Evolutionary conservation across 345 rosid genomes (phyloP), one percentile per base, ranked within the genome.

Genomic region (Acer yangbiense): DNA sequence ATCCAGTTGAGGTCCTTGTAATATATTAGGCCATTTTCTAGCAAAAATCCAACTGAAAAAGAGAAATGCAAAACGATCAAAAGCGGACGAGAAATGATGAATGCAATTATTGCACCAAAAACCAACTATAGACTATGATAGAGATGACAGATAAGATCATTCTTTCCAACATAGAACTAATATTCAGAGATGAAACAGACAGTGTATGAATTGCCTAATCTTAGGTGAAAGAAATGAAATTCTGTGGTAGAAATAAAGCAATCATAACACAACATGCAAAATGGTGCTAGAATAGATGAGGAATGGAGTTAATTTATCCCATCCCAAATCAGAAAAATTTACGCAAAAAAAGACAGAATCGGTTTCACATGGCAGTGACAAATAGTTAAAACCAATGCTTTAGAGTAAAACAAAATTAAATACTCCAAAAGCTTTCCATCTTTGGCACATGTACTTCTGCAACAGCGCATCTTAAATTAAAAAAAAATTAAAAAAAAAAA

Each of bases 11-110:
- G 96, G 88, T 77, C 98, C 97, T 86, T 89, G 94, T 75, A 96
- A 89, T n/a, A 91, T 71, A 78, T 81, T 85, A 13, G 94, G 97
- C 99, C 98, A 96, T 88, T 91, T 92, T 82, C 99, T 88, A 66
- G 99, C 97, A 82, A 92, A 94, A 85, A 96, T 94, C 99, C 99
- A 96, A 79, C 99, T 96, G 94, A 82, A 86, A 50, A 84, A 44
- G 23, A 79, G 52, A 82, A 32, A 78, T 7, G 50, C 32, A 76
- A 62, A 61, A 55, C 0, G 65, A 55, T 17, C 10, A 69, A 2
- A 35, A 69, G 66, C 54, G 16, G 58, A 46, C 8, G 4, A 74
- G 66, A 77, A 54, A 6, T 5, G 9, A 35, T 29, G 10, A 60
- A 60, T 18, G 27, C 64, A 60, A 60, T 18, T 21, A 60, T 20